These are phyloP conservation scores for Pleurotus cornucopiae DNA, from an alignment of 768 basidiomycete genomes.

Conservation along the genomic window DNA sequence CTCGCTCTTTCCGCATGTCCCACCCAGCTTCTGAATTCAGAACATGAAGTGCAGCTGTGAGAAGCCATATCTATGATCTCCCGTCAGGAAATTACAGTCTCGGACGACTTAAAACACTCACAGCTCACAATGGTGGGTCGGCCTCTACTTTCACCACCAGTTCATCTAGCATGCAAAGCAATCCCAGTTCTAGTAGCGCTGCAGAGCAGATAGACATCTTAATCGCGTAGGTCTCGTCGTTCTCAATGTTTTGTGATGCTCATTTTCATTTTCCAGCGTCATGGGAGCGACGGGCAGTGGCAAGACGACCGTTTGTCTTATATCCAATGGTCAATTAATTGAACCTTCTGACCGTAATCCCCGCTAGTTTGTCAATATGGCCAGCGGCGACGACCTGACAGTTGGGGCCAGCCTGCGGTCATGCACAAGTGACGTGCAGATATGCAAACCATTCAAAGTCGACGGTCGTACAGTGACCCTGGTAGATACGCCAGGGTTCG, in stretches of 20 bases:
- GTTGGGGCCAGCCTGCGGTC: constrained; percentile 46
- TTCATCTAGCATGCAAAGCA: too few relatives aligned
- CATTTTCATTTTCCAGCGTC: not conserved
- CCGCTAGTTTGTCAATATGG: constrained; percentile 48
- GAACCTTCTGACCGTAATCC: too few relatives aligned
- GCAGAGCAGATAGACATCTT: not conserved
- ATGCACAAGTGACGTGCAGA: constrained; percentile 43
- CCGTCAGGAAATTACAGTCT: too few relatives aligned
- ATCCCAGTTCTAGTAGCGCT: too few relatives aligned
- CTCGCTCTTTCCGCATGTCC: too few relatives aligned
- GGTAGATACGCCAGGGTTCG: constrained; percentile 62
- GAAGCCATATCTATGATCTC: too few relatives aligned
- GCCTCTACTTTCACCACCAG: not conserved
- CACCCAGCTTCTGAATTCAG: too few relatives aligned
- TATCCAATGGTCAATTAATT: not conserved
- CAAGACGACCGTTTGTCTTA: not conserved
- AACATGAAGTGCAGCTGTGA: too few relatives aligned
- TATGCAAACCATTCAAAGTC: constrained; percentile 36
- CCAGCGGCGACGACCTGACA: constrained; percentile 42
- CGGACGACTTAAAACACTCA: too few relatives aligned
- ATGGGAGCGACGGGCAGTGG: constrained; percentile 6
- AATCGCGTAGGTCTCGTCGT: not conserved
- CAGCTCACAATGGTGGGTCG: not conserved
- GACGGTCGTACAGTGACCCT: constrained; percentile 38
- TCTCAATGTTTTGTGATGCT: not conserved